These are phyloP conservation scores for Ramalina intermedia DNA, from an alignment of 495 filamentous ascomycete species.

Conservation along the genomic window DNA sequence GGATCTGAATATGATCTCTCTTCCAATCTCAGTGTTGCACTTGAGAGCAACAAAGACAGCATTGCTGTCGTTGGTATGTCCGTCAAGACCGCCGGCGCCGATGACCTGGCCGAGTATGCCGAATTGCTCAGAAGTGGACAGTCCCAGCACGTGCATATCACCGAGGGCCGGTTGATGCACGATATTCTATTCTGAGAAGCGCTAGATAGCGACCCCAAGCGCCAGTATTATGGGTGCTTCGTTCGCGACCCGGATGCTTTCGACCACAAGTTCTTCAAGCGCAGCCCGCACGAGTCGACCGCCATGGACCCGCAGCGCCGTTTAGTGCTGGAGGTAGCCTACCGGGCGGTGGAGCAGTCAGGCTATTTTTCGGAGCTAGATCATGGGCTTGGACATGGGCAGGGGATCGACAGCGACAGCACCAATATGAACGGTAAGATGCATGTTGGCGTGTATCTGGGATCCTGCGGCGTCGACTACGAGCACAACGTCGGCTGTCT, in stretches of 20 bases:
- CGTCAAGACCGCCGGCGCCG: conserved; percentile 20
- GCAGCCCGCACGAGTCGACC: conserved; percentile 28
- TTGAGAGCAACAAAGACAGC: conserved; percentile 2
- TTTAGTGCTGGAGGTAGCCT: conserved; percentile 31
- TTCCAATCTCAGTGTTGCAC: no score
- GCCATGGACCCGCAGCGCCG: conserved; percentile 39
- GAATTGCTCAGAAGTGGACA: conserved; percentile 16
- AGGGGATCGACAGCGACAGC: not conserved
- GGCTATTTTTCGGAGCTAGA: conserved; percentile 21
- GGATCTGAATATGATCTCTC: conserved; percentile 1
- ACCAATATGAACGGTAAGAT: not conserved
- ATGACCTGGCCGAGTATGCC: conserved; percentile 20
- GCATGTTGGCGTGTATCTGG: conserved; percentile 23
- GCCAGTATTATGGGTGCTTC: conserved; percentile 34
- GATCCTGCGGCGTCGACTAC: conserved; percentile 18
- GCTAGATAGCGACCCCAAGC: conserved; percentile 11
- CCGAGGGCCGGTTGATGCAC: conserved; percentile 14
- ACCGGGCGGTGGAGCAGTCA: conserved; percentile 33
- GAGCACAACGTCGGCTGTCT: conserved; percentile 18
- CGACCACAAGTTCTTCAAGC: conserved; percentile 41
- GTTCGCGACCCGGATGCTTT: conserved; percentile 29
- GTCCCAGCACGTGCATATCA: conserved; percentile 20
- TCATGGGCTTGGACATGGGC: no score
- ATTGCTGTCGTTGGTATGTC: conserved; percentile 26
- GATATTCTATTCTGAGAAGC: conserved; percentile 3